Evolutionary conservation across 2,329 filamentous ascomycete species (phyloP), one percentile per base, ranked within the genome.

Genomic region (Clonostachys rhizophaga): DNA sequence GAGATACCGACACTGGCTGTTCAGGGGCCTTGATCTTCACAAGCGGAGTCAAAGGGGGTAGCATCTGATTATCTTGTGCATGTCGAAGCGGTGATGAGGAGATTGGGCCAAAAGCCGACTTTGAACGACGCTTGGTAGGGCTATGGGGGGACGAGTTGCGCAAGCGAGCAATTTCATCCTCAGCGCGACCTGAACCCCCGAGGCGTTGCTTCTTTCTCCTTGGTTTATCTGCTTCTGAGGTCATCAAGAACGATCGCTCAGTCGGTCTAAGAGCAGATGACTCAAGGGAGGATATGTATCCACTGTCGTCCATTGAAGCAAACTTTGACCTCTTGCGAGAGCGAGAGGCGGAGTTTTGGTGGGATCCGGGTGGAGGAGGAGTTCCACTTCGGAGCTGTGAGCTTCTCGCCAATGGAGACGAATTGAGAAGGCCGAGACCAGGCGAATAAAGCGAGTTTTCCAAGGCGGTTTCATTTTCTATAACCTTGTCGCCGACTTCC

Each of bases 281-380:
- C 57, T 96, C 91, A 16, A 97, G 78, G 0, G 91, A 96, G 2
- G 94, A 97, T 63, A 95, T 96, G 67, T 97, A 99, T 39, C 94
- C 94, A 62, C 92, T 97, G 66, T 99, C 94, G 59, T 81, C 89
- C 73, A 95, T 86, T 12, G 87, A 86, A 33, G 81, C 80, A 58
- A 87, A 82, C 64, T 39, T 20, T 12, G 43, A 92, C 54, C 87
- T 85, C 68, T 89, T 89, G 54, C 86, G 84, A 37, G 83, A 80
- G 45, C 82, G 83, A 44, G 74, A n/a, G 87, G 87, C 17, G 84
- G 84, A 37, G 76, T 70, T 36, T 76, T 71, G 42, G 6, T 81
- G 76, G 48, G 79, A 77, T 37, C 78, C 77, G 44, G 79, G 76
- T 20, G 87, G 84, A 34, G 91, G 89, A 16, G 92, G 89, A 7